phyloP scores from a whole-genome alignment of 805 yeast species.

The Cyberlindnera maclurae region DNA sequence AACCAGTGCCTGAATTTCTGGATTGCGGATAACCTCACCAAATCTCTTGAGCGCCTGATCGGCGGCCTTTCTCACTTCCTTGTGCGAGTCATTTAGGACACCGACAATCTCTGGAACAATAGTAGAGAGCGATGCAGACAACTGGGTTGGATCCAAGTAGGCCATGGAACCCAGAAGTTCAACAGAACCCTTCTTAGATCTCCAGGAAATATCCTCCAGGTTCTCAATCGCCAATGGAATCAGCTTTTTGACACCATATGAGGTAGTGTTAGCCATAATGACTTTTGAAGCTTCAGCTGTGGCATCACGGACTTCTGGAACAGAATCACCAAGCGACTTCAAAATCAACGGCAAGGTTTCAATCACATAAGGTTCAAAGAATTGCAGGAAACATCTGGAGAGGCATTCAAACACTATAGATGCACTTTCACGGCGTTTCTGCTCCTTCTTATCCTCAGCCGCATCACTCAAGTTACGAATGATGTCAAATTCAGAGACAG shows the following conservation, averaged over 20 bases:
- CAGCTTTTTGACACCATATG: conserved; percentile 83
- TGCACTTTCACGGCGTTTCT: conserved; percentile 77
- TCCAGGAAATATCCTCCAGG: conserved; percentile 87
- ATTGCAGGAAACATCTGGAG: conserved; percentile 65
- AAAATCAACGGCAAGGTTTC: conserved; percentile 80
- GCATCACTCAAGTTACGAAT: conserved; percentile 73
- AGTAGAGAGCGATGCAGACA: conserved; percentile 79
- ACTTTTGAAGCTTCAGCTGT: conserved; percentile 80
- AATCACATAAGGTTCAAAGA: conserved; percentile 90
- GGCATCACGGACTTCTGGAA: conserved; percentile 81
- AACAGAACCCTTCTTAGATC: conserved; percentile 94
- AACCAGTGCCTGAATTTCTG: conserved; percentile 89
- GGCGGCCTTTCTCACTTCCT: conserved; percentile 94
- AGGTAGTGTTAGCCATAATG: conserved; percentile 86
- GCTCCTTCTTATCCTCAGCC: conserved; percentile 76
- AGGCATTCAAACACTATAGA: conserved; percentile 80
- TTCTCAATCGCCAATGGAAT: conserved; percentile 87
- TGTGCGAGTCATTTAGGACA: conserved; percentile 89
- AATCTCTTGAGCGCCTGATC: conserved; percentile 81
- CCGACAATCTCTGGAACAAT: conserved; percentile 97
- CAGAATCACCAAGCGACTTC: conserved; percentile 76
- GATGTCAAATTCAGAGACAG: conserved; percentile 70
- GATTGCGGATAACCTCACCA: conserved; percentile 96
- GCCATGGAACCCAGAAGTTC: conserved; percentile 98
- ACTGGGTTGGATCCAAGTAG: conserved; percentile 87